These are phyloP conservation scores for Hirsutella minnesotensis DNA, from an alignment of 2,329 filamentous ascomycete genomes.

Conservation along the genomic window DNA sequence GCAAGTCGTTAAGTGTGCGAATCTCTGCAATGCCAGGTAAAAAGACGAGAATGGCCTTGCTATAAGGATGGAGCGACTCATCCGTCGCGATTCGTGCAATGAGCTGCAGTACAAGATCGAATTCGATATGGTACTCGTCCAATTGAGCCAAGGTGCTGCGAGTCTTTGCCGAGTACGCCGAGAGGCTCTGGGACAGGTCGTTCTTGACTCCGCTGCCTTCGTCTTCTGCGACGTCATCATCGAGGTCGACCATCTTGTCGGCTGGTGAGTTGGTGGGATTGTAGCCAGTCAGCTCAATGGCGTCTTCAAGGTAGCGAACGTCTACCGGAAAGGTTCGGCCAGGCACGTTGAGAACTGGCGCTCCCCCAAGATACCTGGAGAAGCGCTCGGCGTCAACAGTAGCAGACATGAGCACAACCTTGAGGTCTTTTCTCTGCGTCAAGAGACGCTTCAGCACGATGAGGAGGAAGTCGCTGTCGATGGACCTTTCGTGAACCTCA, in stretches of 20 bases:
- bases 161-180: conserved; percentile 65
- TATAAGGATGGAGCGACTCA: conserved; percentile 55
- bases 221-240: conserved; percentile 45
- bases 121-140: conserved; percentile 88
- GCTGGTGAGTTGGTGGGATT: conserved; percentile 30
- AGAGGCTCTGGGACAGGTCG: conserved; percentile 52
- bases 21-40: conserved; percentile 92
- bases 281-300: conserved; percentile 76
- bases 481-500: conserved; percentile 91
- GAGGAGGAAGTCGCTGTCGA: conserved; percentile 91
- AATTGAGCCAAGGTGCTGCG: conserved; percentile 62
- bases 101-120: conserved; percentile 70
- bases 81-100: conserved; percentile 65
- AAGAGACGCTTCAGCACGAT: conserved; percentile 83
- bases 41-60: conserved; percentile 88
- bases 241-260: conserved; percentile 48
- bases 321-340: conserved; percentile 89
- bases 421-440: conserved; percentile 65
- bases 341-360: conserved; percentile 81
- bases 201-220: conserved; percentile 39
- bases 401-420: conserved; percentile 93
- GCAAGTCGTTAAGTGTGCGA: conserved; percentile 72
- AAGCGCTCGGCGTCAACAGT: conserved; percentile 90
- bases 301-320: conserved; percentile 83
- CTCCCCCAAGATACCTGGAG: conserved; percentile 74